Evolutionary conservation across 768 basidiomycete genomes (phyloP), one percentile per base, ranked within the genome.

Genomic region (Podaxis rugospora): DNA sequence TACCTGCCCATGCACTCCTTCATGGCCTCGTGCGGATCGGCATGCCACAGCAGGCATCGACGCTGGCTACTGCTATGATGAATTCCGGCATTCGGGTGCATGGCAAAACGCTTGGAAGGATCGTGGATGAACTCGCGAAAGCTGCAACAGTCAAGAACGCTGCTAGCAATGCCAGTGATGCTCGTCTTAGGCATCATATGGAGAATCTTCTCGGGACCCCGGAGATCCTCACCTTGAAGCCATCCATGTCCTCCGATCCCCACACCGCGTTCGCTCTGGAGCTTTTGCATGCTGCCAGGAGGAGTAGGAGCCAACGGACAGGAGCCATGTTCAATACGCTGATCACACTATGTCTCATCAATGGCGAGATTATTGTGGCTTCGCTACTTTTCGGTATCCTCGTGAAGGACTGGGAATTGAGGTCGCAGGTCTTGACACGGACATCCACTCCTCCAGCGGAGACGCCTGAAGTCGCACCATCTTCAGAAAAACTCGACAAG

Each of bases 281-380:
- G 23, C 77, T 92, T 2, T 69, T 90, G 25, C 66, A 74, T 46
- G 70, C 75, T 3, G 87, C 88, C 0, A 79, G 83, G n/a, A 70
- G 77, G 44, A 79, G 81, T 47, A 78, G 83, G 28, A 83, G 83
- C 54, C 74, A 78, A 32, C 81, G 86, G 47, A 83, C 84, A 1
- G 72, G 80, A n/a, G 74, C 76, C 32, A 84, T 90, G 78, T 90
- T 85, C 67, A 79, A 80, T 55, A 76, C 77, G 1, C 71, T 91
- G 52, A 77, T 92, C 64, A 75, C 80, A 3, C 79, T 86, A 7
- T 89, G 87, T 59, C 75, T 93, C 18, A 69, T 91, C 40, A 90
- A 93, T 53, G 89, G 90, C 25, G 92, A 93, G 68, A 85, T 93
- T 52, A 79, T 93, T 42, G 77, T 89, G n/a, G 90, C 83, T 0